These are phyloP conservation scores for Solanum pimpinellifolium DNA, from an alignment of 257 asterid genomes.

Conservation along the genomic window DNA sequence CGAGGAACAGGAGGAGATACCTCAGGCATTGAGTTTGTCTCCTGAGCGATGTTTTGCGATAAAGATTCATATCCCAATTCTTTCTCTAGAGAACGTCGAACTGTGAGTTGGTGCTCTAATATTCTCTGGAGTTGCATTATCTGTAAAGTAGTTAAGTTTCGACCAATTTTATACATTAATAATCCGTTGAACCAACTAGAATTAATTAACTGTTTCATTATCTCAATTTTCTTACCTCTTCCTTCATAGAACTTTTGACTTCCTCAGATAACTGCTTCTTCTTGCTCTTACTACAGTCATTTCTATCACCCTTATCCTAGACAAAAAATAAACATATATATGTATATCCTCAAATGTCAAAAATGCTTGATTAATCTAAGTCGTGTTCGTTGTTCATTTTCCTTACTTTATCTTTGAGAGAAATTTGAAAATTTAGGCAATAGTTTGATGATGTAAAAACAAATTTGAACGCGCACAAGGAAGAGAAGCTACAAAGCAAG, in stretches of 20 bases:
- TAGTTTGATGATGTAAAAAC: not conserved
- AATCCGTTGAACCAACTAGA: not conserved
- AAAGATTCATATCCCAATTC: conserved; percentile 63
- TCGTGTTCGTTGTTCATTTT: not conserved
- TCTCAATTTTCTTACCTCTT: conserved; percentile 42
- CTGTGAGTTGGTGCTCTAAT: conserved; percentile 60
- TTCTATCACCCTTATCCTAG: conserved; percentile 32
- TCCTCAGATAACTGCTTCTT: conserved; percentile 35
- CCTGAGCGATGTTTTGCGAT: conserved; percentile 13
- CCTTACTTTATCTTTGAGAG: not conserved
- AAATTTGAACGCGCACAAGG: not conserved
- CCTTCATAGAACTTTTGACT: conserved; percentile 52
- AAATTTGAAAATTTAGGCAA: not conserved
- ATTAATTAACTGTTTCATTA: not conserved
- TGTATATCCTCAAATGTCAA: not conserved
- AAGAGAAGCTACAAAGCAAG: not conserved
- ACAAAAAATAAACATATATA: not conserved
- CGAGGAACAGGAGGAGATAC: conserved; percentile 14
- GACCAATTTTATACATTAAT: not conserved
- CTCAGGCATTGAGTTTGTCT: conserved; percentile 44
- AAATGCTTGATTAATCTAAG: not conserved
- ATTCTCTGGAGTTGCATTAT: conserved; percentile 64
- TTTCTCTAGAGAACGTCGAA: conserved; percentile 66
- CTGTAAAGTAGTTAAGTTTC: conserved; percentile 13
- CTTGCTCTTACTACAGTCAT: conserved; percentile 25